phyloP scores from a whole-genome alignment of 371 early-diverging fungal genomes.

The Lichtheimia hyalospora region DNA sequence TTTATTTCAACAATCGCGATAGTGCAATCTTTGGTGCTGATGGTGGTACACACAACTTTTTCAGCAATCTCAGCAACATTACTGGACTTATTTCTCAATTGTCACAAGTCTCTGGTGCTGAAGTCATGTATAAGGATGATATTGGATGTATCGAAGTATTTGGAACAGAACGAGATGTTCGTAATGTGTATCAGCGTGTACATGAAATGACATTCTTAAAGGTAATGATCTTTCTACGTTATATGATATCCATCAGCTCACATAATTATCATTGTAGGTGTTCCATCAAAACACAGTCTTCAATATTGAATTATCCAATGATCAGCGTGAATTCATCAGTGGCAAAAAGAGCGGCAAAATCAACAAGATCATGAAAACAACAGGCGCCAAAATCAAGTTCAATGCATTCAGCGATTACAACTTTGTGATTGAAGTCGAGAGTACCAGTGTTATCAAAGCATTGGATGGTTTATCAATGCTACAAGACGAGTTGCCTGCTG shows the following conservation, averaged over 20 bases:
- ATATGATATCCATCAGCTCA: neutral
- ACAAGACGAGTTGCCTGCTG: slow-evolving; percentile 85
- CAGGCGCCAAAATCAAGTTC: slow-evolving; percentile 65
- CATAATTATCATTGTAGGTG: slow-evolving; percentile 4
- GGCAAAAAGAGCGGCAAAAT: slow-evolving; percentile 96
- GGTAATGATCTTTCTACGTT: slow-evolving; percentile 7
- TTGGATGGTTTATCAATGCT: slow-evolving; percentile 71
- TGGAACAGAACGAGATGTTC: slow-evolving; percentile 60
- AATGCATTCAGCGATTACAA: slow-evolving; percentile 70
- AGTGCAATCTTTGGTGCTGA: slow-evolving; percentile 30
- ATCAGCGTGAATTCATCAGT: slow-evolving; percentile 87
- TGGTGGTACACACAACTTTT: slow-evolving; percentile 28
- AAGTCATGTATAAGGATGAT: slow-evolving; percentile 49
- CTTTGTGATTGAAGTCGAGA: slow-evolving; percentile 73
- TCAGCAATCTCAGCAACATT: slow-evolving; percentile 35
- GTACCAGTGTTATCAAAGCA: slow-evolving; percentile 54
- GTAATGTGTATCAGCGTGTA: slow-evolving; percentile 55
- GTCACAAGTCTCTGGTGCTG: slow-evolving; percentile 57
- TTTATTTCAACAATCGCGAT: slow-evolving; percentile 50
- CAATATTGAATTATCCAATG: slow-evolving; percentile 71
- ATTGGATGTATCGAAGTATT: slow-evolving; percentile 59
- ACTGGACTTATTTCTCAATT: slow-evolving; percentile 44
- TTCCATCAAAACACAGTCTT: slow-evolving; percentile 40
- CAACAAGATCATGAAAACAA: slow-evolving; percentile 85
- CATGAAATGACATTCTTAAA: slow-evolving; percentile 50